Base-by-base conservation (phyloP, 1,139 yeast genomes). In the Debaryomyces singareniensis region DNA sequence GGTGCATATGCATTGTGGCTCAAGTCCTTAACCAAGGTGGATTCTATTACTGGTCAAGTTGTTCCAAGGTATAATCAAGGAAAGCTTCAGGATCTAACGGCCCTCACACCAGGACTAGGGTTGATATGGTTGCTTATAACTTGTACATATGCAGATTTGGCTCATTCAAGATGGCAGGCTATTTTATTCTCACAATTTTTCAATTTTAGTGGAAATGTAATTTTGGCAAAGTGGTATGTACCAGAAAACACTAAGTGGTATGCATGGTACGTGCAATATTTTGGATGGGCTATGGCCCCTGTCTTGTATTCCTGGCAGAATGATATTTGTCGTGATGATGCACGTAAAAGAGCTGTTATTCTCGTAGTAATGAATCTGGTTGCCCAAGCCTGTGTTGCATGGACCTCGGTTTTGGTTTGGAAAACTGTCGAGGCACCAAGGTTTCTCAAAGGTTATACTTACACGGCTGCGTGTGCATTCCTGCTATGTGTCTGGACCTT, bases 141-240 rank as follows among this genome's bases (percentile, higher is more conserved):
- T 9, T 68, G 80, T 44, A 39, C 47, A 20, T 46, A 55, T 35
- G 71, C 72, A 5, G 71, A 80, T 53, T 51, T 73, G 25, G 62
- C 71, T 36, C 68, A 66, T 20, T 60, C 71, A 16, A 56, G 83
- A 36, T 71, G 76, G 72, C 71, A 67, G 32, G 81, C 81, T 1
- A 68, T 78, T 32, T 34, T 70, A 4, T 55, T 68, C 16, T 69
- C 81, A 0, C 83, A 78, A 47, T 54, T 58, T 1, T 62, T 65
- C 36, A 65, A 65, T 37, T 38, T 63, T 5, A 36, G 49, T 4
- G 69, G 70, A 15, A 67, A 67, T 42, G 39, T 53, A 0, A 47
- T 71, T 12, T 48, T 71, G 26, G 74, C 74, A 2, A 56, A 56
- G 6, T 70, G 75, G 76, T 38, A 65, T 31, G 55, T 66, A 16